A percentile compares a stretch with the other conserved stretches of the same genome.
Evolutionary conservation across 192 early-diverging fungal species (phyloP).

Genomic region (Polychytrium aggregatum): DNA sequence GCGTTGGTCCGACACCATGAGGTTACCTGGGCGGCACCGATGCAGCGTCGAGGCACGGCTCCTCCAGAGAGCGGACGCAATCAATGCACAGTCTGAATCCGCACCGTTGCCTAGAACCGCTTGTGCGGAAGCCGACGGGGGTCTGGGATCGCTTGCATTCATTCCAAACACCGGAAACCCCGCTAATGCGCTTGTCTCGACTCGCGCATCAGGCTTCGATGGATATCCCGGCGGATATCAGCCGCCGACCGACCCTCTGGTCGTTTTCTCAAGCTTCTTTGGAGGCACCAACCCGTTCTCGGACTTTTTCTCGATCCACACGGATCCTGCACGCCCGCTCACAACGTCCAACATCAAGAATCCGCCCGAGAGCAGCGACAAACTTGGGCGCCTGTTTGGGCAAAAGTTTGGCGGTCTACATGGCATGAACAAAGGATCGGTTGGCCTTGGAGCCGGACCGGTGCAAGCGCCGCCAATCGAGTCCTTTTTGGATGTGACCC

Average conservation of each 20-base stretch:
- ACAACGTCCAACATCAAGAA: slow-evolving; percentile 2
- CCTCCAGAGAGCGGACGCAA: too few relatives aligned
- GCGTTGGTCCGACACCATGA: too few relatives aligned
- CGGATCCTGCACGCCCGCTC: slow-evolving; percentile 1
- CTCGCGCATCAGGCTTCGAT: slow-evolving; percentile 34
- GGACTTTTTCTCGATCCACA: slow-evolving; percentile 34
- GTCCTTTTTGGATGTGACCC: slow-evolving; percentile 23
- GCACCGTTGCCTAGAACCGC: too few relatives aligned
- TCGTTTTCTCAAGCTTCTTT: slow-evolving; percentile 39
- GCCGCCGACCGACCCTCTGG: slow-evolving; percentile 37
- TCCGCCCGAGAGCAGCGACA: slow-evolving; percentile 6
- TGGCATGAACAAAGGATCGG: slow-evolving; percentile 31
- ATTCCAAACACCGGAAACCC: too few relatives aligned
- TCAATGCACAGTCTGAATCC: too few relatives aligned
- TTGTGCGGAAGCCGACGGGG: too few relatives aligned
- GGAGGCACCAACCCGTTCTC: slow-evolving; percentile 43
- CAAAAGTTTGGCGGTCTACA: slow-evolving; percentile 42
- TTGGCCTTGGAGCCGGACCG: too few relatives aligned
- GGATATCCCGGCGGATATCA: slow-evolving; percentile 36
- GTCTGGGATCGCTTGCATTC: too few relatives aligned
- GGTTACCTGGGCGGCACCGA: too few relatives aligned
- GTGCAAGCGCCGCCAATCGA: slow-evolving; percentile 31
- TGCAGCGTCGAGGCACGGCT: too few relatives aligned
- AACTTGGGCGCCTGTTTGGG: slow-evolving; percentile 36
- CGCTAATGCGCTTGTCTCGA: too few relatives aligned